Percentiles rank a stretch among this genome's conserved stretches.
Conservation (phyloP, 108 stramenopile genomes). For the Stephanodiscus triporus region DNA sequence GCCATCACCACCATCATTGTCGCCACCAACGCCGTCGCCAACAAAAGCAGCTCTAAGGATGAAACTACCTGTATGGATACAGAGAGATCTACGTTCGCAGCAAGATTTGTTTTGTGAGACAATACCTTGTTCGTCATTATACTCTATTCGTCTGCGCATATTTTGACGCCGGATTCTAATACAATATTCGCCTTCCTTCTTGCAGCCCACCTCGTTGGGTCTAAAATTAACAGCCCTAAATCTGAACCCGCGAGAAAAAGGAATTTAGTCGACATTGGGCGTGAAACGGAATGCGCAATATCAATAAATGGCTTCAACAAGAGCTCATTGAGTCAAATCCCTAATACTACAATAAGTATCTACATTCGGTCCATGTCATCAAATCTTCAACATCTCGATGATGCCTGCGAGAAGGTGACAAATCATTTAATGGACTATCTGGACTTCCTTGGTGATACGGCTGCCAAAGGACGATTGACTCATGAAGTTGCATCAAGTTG, state of each 20-base stretch:
- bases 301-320: background rate
- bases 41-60: background rate
- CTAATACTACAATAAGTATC: background rate
- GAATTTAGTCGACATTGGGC: background rate
- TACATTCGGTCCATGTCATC: background rate
- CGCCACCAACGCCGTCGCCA: too few species aligned
- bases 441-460: background rate
- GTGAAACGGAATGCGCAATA: background rate
- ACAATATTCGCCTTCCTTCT: background rate
- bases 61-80: constrained; percentile 12
- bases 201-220: constrained; percentile 2
- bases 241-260: background rate
- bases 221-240: background rate
- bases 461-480: background rate
- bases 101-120: constrained; percentile 15
- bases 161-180: background rate
- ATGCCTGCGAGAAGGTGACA: background rate
- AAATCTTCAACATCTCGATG: background rate
- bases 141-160: too few species aligned
- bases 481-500: background rate
- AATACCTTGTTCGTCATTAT: background rate
- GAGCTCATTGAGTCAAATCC: background rate
- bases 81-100: constrained; percentile 19
- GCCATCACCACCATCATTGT: too few species aligned
- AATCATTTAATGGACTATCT: background rate